Conservation (phyloP, 768 basidiomycete genomes). For the Gautieria morchelliformis region DNA sequence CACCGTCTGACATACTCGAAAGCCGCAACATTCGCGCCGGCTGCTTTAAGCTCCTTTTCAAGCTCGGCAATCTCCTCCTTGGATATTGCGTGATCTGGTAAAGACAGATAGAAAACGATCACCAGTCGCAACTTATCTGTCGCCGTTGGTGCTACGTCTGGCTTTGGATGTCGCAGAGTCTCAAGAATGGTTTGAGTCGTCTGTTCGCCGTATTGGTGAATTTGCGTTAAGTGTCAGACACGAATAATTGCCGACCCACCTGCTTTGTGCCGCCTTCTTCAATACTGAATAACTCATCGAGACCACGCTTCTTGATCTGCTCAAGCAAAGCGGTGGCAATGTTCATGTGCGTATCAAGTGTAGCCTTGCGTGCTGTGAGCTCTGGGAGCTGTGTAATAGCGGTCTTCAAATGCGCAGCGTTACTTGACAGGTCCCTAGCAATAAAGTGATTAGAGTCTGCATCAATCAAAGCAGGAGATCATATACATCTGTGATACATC, state of each 20-base stretch:
- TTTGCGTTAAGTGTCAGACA: neutral
- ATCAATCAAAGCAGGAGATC: slow-evolving; percentile 5
- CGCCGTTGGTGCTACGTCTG: slow-evolving; percentile 55
- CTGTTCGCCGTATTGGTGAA: slow-evolving; percentile 14
- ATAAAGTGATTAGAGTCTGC: slow-evolving; percentile 3
- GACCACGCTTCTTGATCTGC: slow-evolving; percentile 87
- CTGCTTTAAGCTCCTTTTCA: slow-evolving; percentile 75
- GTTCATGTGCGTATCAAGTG: slow-evolving; percentile 98
- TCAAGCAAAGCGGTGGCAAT: slow-evolving; percentile 92
- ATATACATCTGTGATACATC: slow-evolving; percentile 89
- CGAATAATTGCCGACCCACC: slow-evolving; percentile 28
- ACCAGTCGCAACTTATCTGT: slow-evolving; percentile 89
- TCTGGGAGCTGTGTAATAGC: slow-evolving; percentile 97
- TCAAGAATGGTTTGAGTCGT: slow-evolving; percentile 76
- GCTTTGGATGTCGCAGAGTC: slow-evolving; percentile 65
- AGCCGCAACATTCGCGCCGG: slow-evolving; percentile 71
- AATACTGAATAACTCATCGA: slow-evolving; percentile 95
- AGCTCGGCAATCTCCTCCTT: slow-evolving; percentile 87
- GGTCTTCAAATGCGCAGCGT: slow-evolving; percentile 90
- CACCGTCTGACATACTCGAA: slow-evolving; percentile 83
- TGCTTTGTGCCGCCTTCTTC: slow-evolving; percentile 89
- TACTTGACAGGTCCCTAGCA: slow-evolving; percentile 77
- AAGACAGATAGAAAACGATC: slow-evolving; percentile 90
- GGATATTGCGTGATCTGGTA: slow-evolving; percentile 65
- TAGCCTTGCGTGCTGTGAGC: slow-evolving; percentile 91